These are phyloP conservation scores for Diatrype stigma DNA, from an alignment of 2,329 filamentous ascomycete species.

Conservation along the genomic window DNA sequence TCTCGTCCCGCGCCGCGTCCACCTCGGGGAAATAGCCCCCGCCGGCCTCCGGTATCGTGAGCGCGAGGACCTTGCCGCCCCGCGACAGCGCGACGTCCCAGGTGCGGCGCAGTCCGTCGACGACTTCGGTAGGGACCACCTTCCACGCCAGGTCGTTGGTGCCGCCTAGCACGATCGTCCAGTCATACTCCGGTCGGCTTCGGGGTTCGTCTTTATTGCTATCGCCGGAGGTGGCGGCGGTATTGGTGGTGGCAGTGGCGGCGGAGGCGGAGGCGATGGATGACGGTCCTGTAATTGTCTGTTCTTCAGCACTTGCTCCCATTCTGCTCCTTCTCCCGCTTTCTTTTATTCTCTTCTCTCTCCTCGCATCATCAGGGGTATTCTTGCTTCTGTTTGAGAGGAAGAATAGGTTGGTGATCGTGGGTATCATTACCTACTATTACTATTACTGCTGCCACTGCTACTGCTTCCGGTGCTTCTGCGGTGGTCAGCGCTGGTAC, in stretches of 20 bases:
- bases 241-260: too few species aligned
- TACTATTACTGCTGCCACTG: not conserved
- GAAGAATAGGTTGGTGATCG: too few species aligned
- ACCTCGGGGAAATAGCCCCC: constrained; percentile 24
- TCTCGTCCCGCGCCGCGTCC: constrained; percentile 32
- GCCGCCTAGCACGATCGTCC: constrained; percentile 60
- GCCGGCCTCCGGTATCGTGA: constrained; percentile 56
- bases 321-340: too few species aligned
- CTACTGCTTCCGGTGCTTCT: not conserved
- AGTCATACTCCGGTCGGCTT: constrained; percentile 42
- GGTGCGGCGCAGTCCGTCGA: constrained; percentile 41
- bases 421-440: too few species aligned
- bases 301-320: too few species aligned
- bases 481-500: not conserved
- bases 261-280: too few species aligned
- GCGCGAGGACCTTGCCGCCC: constrained; percentile 54
- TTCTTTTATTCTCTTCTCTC: too few species aligned
- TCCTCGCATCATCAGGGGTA: too few species aligned
- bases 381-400: too few species aligned
- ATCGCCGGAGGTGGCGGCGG: not conserved
- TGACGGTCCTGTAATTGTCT: too few species aligned
- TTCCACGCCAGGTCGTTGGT: constrained; percentile 57
- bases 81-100: constrained; percentile 48
- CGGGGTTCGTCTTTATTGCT: not conserved
- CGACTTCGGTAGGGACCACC: constrained; percentile 37